Evolutionary conservation across 345 rosid species (phyloP).

Genomic region (Sisymbrium irio): DNA sequence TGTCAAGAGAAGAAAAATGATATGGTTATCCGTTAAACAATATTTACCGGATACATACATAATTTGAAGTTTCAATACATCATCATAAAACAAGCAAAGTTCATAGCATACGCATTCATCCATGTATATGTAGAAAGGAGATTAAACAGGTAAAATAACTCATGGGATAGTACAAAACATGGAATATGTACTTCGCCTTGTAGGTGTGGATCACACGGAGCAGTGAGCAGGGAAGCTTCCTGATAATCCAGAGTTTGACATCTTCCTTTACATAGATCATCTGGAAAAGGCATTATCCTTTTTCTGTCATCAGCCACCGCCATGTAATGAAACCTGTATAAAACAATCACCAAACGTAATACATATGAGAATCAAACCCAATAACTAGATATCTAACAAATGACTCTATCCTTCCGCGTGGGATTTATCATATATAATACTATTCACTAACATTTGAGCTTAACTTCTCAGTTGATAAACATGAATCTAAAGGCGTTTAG

Average conservation of each 20-base stretch:
- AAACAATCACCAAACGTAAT: neutral
- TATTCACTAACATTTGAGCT: neutral
- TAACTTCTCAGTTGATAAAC: neutral
- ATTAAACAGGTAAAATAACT: conserved; percentile 1
- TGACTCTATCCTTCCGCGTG: neutral
- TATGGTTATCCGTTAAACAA: neutral
- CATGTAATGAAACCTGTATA: conserved; percentile 82
- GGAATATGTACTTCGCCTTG: conserved; percentile 55
- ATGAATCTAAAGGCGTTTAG: neutral
- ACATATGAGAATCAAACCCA: neutral
- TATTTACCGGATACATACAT: neutral
- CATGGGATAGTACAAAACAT: neutral
- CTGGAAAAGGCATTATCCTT: conserved; percentile 88
- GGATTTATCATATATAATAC: neutral
- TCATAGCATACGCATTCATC: neutral
- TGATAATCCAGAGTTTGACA: conserved; percentile 72
- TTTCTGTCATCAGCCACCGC: conserved; percentile 86
- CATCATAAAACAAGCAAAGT: neutral
- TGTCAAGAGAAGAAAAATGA: conserved; percentile 30
- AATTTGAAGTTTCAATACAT: neutral
- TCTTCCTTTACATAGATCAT: conserved; percentile 67
- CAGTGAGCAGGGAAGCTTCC: conserved; percentile 73
- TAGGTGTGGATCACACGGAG: conserved; percentile 66
- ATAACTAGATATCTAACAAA: neutral
- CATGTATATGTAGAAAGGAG: neutral